Base-by-base conservation (phyloP, 495 filamentous ascomycete genomes). In the Pseudomonodictys pantanalensis region DNA sequence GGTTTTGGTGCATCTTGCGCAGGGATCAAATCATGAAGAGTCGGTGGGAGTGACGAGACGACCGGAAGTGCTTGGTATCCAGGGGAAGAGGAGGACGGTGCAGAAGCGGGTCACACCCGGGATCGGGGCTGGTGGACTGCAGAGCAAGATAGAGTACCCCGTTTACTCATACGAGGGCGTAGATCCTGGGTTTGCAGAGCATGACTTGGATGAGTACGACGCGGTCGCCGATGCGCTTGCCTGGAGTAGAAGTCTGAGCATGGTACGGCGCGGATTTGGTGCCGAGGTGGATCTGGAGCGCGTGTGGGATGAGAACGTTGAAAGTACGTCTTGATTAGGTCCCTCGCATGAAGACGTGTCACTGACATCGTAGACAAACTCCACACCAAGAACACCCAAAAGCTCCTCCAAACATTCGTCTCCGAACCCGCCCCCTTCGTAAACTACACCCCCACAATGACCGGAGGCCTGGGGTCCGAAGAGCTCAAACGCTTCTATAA, bases 401-500 rank as follows among this genome's bases (percentile, higher is more conserved):
- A 76, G 28, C 80, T 80, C 0, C 75, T 87, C 75, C 74, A 77
- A 0, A 78, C 77, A 2, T 86, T 83, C 62, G 75, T 76, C 28
- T 59, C 72, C 5, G 73, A 75, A 1, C 81, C 84, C 0, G 75
- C 78, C 10, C 81, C 84, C 12, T 85, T 85, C 18, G 76, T 80
- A 17, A 85, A 85, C 12, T 76, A 79, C 53, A 74, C 73, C 0
- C 79, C 81, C 0, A 82, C 80, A 0, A 62, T 88, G 64, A 90
- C 86, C 25, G 90, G 90, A 12, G 91, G 87, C 0, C 77, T 89
- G n/a, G 91, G 91, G 0, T 69, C 79, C 5, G 76, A 81, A 38
- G 79, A 82, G 9, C 73, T 93, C n/a, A 78, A 79, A 0, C 71
- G 76, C 11, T 95, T 95, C 69, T 95, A 95, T 68, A 78, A 80